Evolutionary conservation across 108 stramenopile species (phyloP).

Genomic region (Poteriospumella lacustris): DNA sequence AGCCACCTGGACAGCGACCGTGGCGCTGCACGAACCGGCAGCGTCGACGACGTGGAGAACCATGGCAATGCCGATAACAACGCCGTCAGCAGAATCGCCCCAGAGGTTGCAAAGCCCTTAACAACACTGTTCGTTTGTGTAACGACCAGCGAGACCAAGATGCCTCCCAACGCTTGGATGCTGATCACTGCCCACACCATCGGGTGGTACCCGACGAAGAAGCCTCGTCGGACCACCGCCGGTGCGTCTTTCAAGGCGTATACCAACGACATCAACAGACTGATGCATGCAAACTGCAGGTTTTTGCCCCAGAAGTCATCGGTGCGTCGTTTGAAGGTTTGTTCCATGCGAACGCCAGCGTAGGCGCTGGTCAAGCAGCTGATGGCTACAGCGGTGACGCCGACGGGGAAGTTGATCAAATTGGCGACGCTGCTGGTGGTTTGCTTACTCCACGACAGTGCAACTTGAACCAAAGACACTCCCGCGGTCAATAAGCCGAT

Average conservation of each 20-base stretch:
- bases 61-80: no score
- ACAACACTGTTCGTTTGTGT: slow-evolving; percentile 4
- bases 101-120: slow-evolving; percentile 15
- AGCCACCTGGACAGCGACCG: no score
- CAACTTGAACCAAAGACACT: neutral
- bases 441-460: neutral
- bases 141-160: neutral
- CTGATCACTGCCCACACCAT: slow-evolving; percentile 19
- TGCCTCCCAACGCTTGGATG: slow-evolving; percentile 16
- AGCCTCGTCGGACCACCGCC: neutral
- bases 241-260: neutral
- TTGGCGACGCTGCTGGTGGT: neutral
- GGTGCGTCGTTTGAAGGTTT: neutral
- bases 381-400: neutral
- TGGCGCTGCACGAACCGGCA: no score
- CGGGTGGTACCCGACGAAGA: slow-evolving; percentile 12
- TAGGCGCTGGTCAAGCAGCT: neutral
- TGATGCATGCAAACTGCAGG: neutral
- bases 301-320: neutral
- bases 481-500: slow-evolving; percentile 5
- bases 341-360: slow-evolving; percentile 1
- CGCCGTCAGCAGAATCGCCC: neutral
- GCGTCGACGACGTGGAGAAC: no score
- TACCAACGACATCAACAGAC: neutral
- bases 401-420: neutral